Conservation (phyloP, 2,329 filamentous ascomycete species). For the Ophiostoma quercus region DNA sequence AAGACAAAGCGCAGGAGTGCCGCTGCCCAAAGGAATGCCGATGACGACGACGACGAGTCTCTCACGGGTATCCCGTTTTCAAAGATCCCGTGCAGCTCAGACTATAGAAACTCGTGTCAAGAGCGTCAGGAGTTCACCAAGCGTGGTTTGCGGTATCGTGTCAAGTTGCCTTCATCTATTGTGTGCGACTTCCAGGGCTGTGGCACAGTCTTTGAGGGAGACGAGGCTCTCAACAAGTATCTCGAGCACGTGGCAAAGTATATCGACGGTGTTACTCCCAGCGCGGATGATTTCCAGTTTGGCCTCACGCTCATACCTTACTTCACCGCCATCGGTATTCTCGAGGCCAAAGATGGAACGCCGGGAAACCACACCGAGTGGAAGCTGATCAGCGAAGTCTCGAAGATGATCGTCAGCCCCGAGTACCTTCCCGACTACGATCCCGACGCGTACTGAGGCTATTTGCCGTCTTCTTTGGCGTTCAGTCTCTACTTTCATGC, state of each 20-base stretch:
- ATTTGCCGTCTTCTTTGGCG: background rate
- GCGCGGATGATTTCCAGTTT: background rate
- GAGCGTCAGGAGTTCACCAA: background rate
- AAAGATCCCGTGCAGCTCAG: background rate
- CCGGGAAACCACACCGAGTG: background rate
- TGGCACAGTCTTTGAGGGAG: background rate
- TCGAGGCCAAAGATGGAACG: background rate
- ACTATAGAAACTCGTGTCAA: background rate
- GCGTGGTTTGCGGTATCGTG: background rate
- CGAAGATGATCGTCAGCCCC: background rate
- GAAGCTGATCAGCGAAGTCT: background rate
- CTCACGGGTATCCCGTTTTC: background rate
- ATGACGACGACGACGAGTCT: background rate
- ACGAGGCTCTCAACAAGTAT: background rate
- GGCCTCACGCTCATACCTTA: background rate
- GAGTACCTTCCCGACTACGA: background rate
- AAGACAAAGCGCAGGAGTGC: background rate
- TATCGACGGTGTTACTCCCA: background rate
- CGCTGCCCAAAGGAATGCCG: background rate
- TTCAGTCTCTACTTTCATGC: background rate
- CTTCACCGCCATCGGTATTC: background rate
- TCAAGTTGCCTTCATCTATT: background rate
- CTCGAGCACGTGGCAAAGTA: background rate
- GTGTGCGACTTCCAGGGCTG: background rate
- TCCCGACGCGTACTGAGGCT: background rate